Conservation (phyloP, 2,329 filamentous ascomycete species). For the Ophiocordyceps unilateralis region DNA sequence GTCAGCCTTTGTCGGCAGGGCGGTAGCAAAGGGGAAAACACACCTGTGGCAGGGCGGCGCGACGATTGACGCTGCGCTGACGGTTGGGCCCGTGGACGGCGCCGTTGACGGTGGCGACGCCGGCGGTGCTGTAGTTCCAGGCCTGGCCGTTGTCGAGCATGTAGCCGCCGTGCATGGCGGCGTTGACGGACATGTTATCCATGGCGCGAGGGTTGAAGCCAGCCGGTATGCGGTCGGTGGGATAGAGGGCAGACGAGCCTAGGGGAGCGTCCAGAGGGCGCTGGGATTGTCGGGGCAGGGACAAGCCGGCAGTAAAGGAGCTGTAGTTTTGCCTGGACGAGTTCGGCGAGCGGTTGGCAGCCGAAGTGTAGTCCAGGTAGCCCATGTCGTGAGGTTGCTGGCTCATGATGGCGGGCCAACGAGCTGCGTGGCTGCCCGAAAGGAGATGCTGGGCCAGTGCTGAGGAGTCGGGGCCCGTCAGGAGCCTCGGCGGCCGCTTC, state of each 20-base stretch:
- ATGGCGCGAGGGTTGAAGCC: constrained; percentile 41
- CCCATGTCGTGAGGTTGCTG: constrained; percentile 43
- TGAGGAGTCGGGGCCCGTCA: constrained; percentile 1
- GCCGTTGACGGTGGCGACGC: constrained; percentile 44
- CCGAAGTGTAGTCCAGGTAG: constrained; percentile 51
- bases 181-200: constrained; percentile 23
- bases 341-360: constrained; percentile 48
- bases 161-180: constrained; percentile 26
- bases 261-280: constrained; percentile 63
- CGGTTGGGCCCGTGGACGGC: constrained; percentile 48
- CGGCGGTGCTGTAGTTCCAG: constrained; percentile 59
- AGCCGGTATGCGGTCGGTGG: constrained; percentile 47
- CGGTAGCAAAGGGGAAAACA: constrained; percentile 18
- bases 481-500: neutral
- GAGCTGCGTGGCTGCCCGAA: constrained; percentile 6
- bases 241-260: constrained; percentile 47
- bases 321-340: constrained; percentile 45
- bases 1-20: neutral
- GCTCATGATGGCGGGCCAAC: constrained; percentile 12
- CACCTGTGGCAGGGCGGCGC: constrained; percentile 56
- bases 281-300: constrained; percentile 37
- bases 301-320: constrained; percentile 28
- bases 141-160: constrained; percentile 55
- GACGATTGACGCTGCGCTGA: constrained; percentile 34
- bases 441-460: constrained; percentile 1